These are phyloP conservation scores for Parastagonospora nodorum DNA, from an alignment of 2,329 filamentous ascomycete genomes.

Conservation along the genomic window DNA sequence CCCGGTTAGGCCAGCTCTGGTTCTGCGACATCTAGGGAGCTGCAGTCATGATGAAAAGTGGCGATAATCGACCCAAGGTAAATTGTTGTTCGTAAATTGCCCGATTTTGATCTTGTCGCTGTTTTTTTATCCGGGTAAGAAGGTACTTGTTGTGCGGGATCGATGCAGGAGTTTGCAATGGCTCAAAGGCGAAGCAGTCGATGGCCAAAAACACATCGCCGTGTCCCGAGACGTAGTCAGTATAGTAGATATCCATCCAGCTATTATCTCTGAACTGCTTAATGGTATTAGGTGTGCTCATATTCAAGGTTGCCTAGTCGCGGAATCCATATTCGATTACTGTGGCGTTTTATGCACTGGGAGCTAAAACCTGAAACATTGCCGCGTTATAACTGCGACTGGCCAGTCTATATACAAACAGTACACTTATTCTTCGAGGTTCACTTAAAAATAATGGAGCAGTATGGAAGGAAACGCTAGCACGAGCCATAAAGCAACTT, in stretches of 20 bases:
- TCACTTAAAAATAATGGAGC: constrained; percentile 4
- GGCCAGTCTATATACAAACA: not conserved
- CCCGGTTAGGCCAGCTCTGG: not conserved
- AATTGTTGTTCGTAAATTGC: not conserved
- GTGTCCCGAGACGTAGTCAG: not conserved
- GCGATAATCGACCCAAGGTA: not conserved
- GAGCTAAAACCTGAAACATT: not conserved
- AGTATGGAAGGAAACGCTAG: not conserved
- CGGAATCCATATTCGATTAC: too few relatives aligned
- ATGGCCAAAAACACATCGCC: not conserved
- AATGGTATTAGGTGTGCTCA: not conserved
- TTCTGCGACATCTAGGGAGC: too few relatives aligned
- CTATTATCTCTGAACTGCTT: not conserved
- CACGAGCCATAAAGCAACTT: not conserved
- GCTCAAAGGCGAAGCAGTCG: not conserved
- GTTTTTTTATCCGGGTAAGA: not conserved
- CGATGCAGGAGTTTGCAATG: not conserved
- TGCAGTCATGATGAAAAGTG: too few relatives aligned
- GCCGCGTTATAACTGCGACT: not conserved
- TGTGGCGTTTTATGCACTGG: not conserved
- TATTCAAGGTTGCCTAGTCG: not conserved
- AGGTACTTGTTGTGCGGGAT: not conserved
- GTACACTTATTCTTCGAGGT: too few relatives aligned
- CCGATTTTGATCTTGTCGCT: not conserved
- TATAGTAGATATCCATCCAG: not conserved